phyloP scores from a whole-genome alignment of 345 rosid genomes.

The Carallia pectinifolia region DNA sequence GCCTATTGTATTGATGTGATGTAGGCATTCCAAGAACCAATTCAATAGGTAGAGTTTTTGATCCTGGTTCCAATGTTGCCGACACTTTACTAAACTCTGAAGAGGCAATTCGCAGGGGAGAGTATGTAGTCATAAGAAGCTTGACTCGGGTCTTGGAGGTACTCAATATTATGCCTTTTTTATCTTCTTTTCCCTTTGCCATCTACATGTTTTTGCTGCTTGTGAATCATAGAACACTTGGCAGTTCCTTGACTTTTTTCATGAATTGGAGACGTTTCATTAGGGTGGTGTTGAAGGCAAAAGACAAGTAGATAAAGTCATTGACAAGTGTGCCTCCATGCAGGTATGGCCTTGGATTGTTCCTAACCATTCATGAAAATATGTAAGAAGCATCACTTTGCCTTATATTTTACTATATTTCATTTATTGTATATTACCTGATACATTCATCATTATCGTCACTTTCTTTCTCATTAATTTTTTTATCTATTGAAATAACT shows the following conservation, averaged over 20 bases:
- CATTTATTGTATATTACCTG: slow-evolving; percentile 16
- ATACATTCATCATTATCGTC: neutral
- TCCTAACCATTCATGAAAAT: slow-evolving; percentile 15
- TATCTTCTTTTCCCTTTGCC: slow-evolving; percentile 1
- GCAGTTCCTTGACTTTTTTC: slow-evolving; percentile 25
- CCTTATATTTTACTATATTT: neutral
- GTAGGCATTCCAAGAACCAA: slow-evolving; percentile 76
- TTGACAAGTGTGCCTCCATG: slow-evolving; percentile 98
- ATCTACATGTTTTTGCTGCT: slow-evolving; percentile 1
- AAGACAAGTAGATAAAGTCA: slow-evolving; percentile 94
- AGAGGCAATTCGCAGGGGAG: slow-evolving; percentile 93
- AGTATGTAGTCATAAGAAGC: slow-evolving; percentile 90
- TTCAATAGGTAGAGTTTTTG: slow-evolving; percentile 79
- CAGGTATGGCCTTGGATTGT: slow-evolving; percentile 54
- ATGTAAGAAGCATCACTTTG: slow-evolving; percentile 7
- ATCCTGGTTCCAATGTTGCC: slow-evolving; percentile 52
- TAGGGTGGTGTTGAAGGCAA: slow-evolving; percentile 99
- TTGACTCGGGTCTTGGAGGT: slow-evolving; percentile 95
- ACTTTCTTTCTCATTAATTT: no score
- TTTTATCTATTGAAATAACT: no score
- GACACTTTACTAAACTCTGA: slow-evolving; percentile 78
- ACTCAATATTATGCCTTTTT: slow-evolving; percentile 15
- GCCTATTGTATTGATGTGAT: slow-evolving; percentile 14
- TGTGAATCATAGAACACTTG: slow-evolving; percentile 16
- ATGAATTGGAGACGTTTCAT: slow-evolving; percentile 23